A percentile compares a stretch with the other conserved stretches of the same genome.
Conservation (phyloP, 2,329 filamentous ascomycete species). For the Lecanosticta acicola region DNA sequence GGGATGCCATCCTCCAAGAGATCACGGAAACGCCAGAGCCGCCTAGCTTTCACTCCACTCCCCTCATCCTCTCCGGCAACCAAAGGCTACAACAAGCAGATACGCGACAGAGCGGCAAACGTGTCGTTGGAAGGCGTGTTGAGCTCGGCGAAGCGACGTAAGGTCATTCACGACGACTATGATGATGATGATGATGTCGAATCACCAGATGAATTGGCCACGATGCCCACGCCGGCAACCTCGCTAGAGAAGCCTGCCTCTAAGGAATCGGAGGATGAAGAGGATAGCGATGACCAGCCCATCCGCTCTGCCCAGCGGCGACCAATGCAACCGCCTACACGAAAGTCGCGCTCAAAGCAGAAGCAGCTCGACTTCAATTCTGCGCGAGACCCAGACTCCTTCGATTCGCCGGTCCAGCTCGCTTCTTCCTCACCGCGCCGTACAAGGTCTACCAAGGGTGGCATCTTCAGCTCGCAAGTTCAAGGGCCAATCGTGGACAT, state of each 20-base stretch:
- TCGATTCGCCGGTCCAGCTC: constrained; percentile 21
- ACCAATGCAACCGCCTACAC: neutral
- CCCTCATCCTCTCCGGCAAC: constrained; percentile 37
- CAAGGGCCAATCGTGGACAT: constrained; percentile 12
- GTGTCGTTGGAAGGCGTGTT: constrained; percentile 30
- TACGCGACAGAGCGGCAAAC: constrained; percentile 32
- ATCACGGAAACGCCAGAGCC: constrained; percentile 35
- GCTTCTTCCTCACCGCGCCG: constrained; percentile 17
- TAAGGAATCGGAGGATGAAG: constrained; percentile 13
- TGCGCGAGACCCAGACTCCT: constrained; percentile 18
- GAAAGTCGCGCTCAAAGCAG: constrained; percentile 23
- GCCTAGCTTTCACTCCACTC: constrained; percentile 40
- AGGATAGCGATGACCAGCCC: constrained; percentile 24
- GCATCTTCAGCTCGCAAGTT: constrained; percentile 28
- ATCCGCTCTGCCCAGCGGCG: constrained; percentile 20
- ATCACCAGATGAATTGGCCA: constrained; percentile 7
- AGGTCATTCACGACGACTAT: constrained; percentile 18
- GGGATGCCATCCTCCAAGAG: constrained; percentile 13
- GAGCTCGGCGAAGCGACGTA: constrained; percentile 25
- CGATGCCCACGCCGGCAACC: constrained; percentile 22
- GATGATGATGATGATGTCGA: neutral
- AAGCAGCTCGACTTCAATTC: constrained; percentile 29
- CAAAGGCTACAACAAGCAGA: constrained; percentile 29
- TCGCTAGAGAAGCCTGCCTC: constrained; percentile 15
- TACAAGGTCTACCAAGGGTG: constrained; percentile 16